phyloP scores from a whole-genome alignment of 1,284 basidiomycete genomes.

The Singerocomus rubriflavus region DNA sequence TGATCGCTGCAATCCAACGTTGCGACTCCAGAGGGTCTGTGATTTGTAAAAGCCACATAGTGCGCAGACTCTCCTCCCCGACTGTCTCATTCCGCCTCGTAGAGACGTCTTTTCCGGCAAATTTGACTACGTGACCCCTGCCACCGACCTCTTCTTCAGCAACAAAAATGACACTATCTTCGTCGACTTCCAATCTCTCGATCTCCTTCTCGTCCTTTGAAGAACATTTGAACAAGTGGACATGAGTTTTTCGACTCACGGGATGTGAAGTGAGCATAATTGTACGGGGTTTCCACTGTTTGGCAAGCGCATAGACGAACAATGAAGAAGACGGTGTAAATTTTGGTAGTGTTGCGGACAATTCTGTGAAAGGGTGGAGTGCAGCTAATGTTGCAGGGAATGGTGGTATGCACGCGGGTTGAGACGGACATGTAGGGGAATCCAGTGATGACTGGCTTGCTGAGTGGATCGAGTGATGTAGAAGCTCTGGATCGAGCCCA shows the following conservation, averaged over 20 bases:
- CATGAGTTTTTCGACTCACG: conserved; percentile 47
- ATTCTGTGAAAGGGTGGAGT: conserved; percentile 49
- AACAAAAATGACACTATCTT: conserved; percentile 69
- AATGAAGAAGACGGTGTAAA: conserved; percentile 64
- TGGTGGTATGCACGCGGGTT: conserved; percentile 37
- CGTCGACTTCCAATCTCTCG: conserved; percentile 69
- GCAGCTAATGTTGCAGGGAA: conserved; percentile 56
- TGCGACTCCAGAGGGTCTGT: conserved; percentile 57
- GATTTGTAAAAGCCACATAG: conserved; percentile 64
- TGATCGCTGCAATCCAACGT: conserved; percentile 71
- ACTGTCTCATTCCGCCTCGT: conserved; percentile 37
- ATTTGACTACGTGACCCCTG: conserved; percentile 59
- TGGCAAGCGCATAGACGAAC: conserved; percentile 65
- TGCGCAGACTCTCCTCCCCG: conserved; percentile 2
- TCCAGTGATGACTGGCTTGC: conserved; percentile 14
- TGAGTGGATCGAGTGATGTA: conserved; percentile 15
- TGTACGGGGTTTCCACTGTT: conserved; percentile 67
- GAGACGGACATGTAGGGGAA: conserved; percentile 12
- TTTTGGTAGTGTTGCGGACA: conserved; percentile 55
- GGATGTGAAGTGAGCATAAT: conserved; percentile 55
- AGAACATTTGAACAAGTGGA: conserved; percentile 68
- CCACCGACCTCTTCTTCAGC: conserved; percentile 67
- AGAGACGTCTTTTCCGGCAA: conserved; percentile 60
- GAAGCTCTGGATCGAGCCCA: conserved; percentile 44
- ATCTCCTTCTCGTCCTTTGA: conserved; percentile 60